phyloP scores from a whole-genome alignment of 106 monocot genomes.

The Vanilla planifolia region DNA sequence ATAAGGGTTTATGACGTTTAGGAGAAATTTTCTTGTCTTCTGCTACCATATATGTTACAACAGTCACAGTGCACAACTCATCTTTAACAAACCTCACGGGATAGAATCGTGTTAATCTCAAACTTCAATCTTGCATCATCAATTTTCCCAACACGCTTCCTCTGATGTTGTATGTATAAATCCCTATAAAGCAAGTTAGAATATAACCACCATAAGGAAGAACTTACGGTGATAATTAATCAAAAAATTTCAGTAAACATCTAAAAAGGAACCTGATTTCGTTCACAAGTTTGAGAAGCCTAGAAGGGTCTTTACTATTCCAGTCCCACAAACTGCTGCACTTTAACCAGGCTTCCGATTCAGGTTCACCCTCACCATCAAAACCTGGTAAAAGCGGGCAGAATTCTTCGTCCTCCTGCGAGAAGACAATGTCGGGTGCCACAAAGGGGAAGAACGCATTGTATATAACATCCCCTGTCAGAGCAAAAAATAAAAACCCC shows the following conservation, averaged over 20 bases:
- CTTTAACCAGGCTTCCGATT: constrained; percentile 6
- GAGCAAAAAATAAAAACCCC: neutral
- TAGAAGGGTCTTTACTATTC: constrained; percentile 49
- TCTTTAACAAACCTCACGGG: constrained; percentile 53
- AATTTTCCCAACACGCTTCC: constrained; percentile 52
- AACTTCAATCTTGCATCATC: constrained; percentile 84
- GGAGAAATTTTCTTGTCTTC: too few relatives aligned
- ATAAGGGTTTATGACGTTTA: too few relatives aligned
- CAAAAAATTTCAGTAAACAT: neutral
- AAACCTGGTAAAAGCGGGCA: constrained; percentile 30
- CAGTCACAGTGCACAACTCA: neutral
- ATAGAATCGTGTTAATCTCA: constrained; percentile 68
- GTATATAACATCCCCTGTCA: constrained; percentile 77
- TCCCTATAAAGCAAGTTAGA: constrained; percentile 34
- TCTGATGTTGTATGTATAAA: constrained; percentile 60
- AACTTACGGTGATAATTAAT: too few relatives aligned
- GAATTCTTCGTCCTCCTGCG: constrained; percentile 63
- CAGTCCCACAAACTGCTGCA: constrained; percentile 53
- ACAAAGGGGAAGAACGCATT: constrained; percentile 45
- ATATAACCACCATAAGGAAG: neutral
- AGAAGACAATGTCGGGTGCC: constrained; percentile 74
- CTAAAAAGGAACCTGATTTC: constrained; percentile 48
- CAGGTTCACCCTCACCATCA: constrained; percentile 18
- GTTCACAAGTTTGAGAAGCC: constrained; percentile 43
- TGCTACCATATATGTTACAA: too few relatives aligned